phyloP scores from a whole-genome alignment of 306 rosid species.

The Trifolium subterraneum region DNA sequence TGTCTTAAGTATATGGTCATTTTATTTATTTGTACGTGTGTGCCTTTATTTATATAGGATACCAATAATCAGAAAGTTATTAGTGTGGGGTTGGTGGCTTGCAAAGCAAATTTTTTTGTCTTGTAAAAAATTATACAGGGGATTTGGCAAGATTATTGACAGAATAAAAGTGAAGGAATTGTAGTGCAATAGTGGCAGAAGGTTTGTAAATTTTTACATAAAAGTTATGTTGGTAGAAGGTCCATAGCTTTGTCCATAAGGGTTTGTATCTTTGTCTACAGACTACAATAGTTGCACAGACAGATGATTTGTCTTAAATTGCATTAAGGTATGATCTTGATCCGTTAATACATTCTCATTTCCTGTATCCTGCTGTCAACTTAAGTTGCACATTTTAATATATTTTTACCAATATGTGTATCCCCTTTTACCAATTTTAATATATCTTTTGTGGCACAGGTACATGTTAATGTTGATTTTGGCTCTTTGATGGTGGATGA shows the following conservation, averaged over 20 bases:
- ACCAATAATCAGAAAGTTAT: too few species aligned
- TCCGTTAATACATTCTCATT: background rate
- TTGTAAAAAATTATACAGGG: background rate
- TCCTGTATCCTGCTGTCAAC: background rate
- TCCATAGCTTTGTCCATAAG: background rate
- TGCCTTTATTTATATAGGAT: too few species aligned
- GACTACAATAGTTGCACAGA: background rate
- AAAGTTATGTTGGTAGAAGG: background rate
- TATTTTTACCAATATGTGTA: background rate
- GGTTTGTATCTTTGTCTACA: background rate
- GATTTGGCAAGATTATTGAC: background rate
- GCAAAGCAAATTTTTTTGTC: background rate
- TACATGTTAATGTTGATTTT: background rate
- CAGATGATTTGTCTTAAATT: background rate
- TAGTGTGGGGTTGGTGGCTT: constrained; percentile 16
- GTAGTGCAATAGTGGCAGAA: constrained; percentile 3
- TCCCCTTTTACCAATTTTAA: too few species aligned
- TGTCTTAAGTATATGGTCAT: too few species aligned
- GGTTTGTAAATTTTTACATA: background rate
- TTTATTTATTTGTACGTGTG: too few species aligned
- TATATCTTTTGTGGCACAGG: too few species aligned
- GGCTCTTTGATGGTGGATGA: background rate
- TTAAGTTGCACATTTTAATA: background rate
- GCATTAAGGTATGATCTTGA: background rate
- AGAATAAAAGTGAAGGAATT: background rate